Evolutionary conservation across 2,329 filamentous ascomycete genomes (phyloP), one percentile per base, ranked within the genome.

Genomic region (Cladosporium sp.): DNA sequence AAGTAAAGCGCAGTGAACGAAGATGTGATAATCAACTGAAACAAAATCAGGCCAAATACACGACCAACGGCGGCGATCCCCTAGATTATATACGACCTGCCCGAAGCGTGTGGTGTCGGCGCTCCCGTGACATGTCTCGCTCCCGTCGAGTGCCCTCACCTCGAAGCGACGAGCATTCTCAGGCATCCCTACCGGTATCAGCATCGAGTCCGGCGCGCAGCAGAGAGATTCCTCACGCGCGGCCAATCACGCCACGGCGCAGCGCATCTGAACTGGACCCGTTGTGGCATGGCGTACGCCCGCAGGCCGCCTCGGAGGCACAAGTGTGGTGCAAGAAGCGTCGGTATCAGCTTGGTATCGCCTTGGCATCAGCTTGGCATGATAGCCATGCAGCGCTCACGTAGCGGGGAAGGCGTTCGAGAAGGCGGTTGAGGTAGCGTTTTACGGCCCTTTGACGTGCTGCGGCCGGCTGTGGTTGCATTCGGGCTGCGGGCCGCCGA

Each of bases 291-390:
- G 40, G 54, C 42, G 42, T 19, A 42, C 25, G 54, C 54, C 28
- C 39, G 54, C 54, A 56, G 42, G 47, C 54, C 34, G 54, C 42
- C 54, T 15, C 42, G 42, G 42, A 38, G 28, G 43, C 36, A 49
- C 54, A 47, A 39, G 30, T 34, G 30, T 42, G 42, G 42, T 45
- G 54, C 54, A 56, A 56, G 54, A 38, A 47, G 54, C n/a, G n/a
- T 49, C 40, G 54, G 54, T 49, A 49, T 47, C 42, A 56, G 54
- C 54, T 56, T 56, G 52, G 40, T 47, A 54, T 42, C 19, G n/a
- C 25, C 51, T 54, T 54, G 51, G 51, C 51, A 28, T 20, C 2
- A 14, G 43, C 54, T 56, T 56, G 54, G 54, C 54, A 42, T 56
- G 54, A 56, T 56, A 56, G 42, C 36, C 28, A 34, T 37, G 36